Percentiles rank a stretch among this genome's conserved stretches.
phyloP scores from a whole-genome alignment of 768 basidiomycete genomes.

The Boletus barrowsii region DNA sequence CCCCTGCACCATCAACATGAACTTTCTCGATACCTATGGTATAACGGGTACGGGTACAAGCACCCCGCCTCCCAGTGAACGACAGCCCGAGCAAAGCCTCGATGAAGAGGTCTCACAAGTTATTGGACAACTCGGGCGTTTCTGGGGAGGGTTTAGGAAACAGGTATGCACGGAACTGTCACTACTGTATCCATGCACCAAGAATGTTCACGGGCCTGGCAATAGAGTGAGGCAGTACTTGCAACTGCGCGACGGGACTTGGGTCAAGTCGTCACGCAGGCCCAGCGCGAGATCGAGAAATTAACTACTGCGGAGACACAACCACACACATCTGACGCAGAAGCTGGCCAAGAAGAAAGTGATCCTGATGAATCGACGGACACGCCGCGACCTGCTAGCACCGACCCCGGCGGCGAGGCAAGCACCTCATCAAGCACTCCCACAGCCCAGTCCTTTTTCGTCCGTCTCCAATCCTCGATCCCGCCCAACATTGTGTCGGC shows the following conservation, averaged over 20 bases:
- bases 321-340: conserved; percentile 5
- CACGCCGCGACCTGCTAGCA: conserved; percentile 22
- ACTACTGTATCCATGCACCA: neutral
- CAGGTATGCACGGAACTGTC: conserved; percentile 53
- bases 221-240: conserved; percentile 66
- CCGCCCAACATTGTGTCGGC: conserved; percentile 71
- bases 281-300: conserved; percentile 72
- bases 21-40: conserved; percentile 72
- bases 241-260: conserved; percentile 73
- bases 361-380: conserved; percentile 27
- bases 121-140: conserved; percentile 77
- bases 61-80: conserved; percentile 42
- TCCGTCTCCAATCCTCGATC: conserved; percentile 69
- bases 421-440: conserved; percentile 15
- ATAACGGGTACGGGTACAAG: conserved; percentile 41
- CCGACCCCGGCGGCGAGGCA: conserved; percentile 20
- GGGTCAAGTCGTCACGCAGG: conserved; percentile 68
- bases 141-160: conserved; percentile 91
- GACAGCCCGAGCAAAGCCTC: conserved; percentile 51
- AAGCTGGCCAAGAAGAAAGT: conserved; percentile 20
- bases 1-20: conserved; percentile 43
- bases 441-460: conserved; percentile 49
- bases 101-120: conserved; percentile 90
- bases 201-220: conserved; percentile 2
- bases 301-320: conserved; percentile 41